Base-by-base conservation (phyloP, 768 basidiomycete genomes). In the Vararia minispora region DNA sequence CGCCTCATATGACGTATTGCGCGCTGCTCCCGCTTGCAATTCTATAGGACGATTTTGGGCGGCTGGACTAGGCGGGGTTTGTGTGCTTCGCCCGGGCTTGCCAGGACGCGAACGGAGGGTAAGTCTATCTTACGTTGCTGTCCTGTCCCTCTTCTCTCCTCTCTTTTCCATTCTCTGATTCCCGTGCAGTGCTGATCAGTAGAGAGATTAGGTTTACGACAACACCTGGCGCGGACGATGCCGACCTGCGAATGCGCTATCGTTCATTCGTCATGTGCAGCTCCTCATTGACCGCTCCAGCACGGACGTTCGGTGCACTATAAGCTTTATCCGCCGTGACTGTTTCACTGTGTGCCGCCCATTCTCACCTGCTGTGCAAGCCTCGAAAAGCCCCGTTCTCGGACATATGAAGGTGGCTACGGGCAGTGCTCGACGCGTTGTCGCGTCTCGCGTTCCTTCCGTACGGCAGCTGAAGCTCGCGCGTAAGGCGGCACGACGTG, bases 1-100 rank as follows among this genome's bases (percentile, higher is more conserved):
- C 82, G 94, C 56, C 63, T 95, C n/a, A 87, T 94, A 85, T 89
- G 71, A 90, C 90, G 6, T 97, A 95, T 51, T 87, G 89, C 1
- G 86, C 90, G 0, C 54, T 97, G 12, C 59, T 94, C 3, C 71
- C 74, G 0, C 76, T 97, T 6, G 74, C 80, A 0, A 80, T 94
- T 42, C 68, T 97, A 18, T 71, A 82, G 17, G 91, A 92, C 52
- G 76, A 85, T 47, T 79, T 92, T 48, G 58, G 69, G 21, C 64
- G 62, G 41, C 62, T 97, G 17, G 72, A 95, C 49, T 68, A 77
- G 18, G 28, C 58, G 10, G 86, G 79, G 0, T 58, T 95, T 10
- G 43, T 75, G 9, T 52, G 48, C 17, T 80, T 92, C 42, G 50
- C 95, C 13, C 62, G 63, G 14, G 56, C 72, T 13, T 88, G 85